Evolutionary conservation across 768 basidiomycete genomes (phyloP).

Genomic region (Boletus tylopilopsis): DNA sequence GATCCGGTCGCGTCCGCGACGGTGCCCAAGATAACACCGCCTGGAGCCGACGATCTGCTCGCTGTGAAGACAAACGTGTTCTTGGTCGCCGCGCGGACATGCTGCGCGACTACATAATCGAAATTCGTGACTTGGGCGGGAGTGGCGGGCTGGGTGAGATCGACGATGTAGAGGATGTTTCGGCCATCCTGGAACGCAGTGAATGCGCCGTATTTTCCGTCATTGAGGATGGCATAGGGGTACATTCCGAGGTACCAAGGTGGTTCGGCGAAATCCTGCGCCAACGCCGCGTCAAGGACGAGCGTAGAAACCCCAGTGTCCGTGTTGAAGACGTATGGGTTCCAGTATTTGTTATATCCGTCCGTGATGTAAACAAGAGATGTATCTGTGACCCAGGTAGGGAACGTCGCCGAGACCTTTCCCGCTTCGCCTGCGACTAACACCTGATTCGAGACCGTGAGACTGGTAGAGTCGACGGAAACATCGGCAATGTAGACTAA

Average conservation of each 20-base stretch:
- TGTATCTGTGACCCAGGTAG: constrained; percentile 39
- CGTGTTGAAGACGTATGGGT: constrained; percentile 36
- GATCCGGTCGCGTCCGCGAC: not conserved
- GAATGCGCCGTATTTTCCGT: constrained; percentile 24
- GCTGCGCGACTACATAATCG: constrained; percentile 11
- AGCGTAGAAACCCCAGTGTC: constrained; percentile 24
- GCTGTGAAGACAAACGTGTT: constrained; percentile 14
- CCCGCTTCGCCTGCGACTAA: constrained; percentile 47
- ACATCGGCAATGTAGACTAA: constrained; percentile 50
- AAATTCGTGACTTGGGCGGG: constrained; percentile 1
- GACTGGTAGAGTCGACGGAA: not conserved
- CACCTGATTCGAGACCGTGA: constrained; percentile 26
- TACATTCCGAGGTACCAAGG: constrained; percentile 17
- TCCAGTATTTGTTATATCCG: constrained; percentile 52
- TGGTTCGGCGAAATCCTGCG: constrained; percentile 24
- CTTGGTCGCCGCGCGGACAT: not conserved
- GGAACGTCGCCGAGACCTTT: constrained; percentile 36
- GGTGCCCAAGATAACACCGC: constrained; percentile 8
- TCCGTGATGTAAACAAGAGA: constrained; percentile 59
- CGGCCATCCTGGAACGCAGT: constrained; percentile 29
- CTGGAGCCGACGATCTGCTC: not conserved
- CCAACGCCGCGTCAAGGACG: constrained; percentile 17
- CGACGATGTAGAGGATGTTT: constrained; percentile 32
- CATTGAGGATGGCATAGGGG: constrained; percentile 23
- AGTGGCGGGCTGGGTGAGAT: constrained; percentile 10